Base-by-base conservation (phyloP, 768 basidiomycete genomes). In the Candolleomyces eurysporus region DNA sequence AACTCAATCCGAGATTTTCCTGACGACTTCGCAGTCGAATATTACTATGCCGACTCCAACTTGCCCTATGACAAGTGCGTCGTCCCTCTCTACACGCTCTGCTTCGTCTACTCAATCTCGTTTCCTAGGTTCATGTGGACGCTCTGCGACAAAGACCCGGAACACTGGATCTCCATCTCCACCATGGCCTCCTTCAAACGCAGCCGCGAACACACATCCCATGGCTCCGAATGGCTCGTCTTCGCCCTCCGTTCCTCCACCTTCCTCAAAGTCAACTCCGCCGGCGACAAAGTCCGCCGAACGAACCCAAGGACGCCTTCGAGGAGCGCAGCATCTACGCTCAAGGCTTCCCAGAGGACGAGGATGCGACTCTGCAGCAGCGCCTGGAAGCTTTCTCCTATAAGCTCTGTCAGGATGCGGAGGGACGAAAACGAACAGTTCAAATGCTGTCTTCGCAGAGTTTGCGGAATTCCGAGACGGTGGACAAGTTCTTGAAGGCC, bases 41-140 rank as follows among this genome's bases (percentile, higher is more conserved):
- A 96, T 75, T 97, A 97, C 79, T 95, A 97, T 75, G 91, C 91
- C 54, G 94, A 96, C 74, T 84, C 94, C n/a, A 97, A 98, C 75
- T 84, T 98, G 57, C 96, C 96, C 1, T 94, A 85, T 65, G 92
- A 94, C 81, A 91, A 86, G 90, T 89, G 68, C 30, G 81, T 60
- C 21, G 51, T 50, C 16, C n/a, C 9, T 16, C n/a, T 60, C 30
- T 36, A 21, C 51, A 9, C 22, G 4, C 8, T 30, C 36, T 58
- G 11, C 55, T 7, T 4, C 26, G 4, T 2, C 26, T 4, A 26
- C 26, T 26, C 2, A 26, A 26, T 26, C 26, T 26, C 26, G 19
- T 57, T 53, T 19, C 58, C 30, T 45, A 94, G 93, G 76, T 97
- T 95, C 80, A 94, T 97, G 91, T 98, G 94, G 94, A 87, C 90